phyloP scores from a whole-genome alignment of 1,139 yeast genomes.

The Lodderomyces beijingensis region DNA sequence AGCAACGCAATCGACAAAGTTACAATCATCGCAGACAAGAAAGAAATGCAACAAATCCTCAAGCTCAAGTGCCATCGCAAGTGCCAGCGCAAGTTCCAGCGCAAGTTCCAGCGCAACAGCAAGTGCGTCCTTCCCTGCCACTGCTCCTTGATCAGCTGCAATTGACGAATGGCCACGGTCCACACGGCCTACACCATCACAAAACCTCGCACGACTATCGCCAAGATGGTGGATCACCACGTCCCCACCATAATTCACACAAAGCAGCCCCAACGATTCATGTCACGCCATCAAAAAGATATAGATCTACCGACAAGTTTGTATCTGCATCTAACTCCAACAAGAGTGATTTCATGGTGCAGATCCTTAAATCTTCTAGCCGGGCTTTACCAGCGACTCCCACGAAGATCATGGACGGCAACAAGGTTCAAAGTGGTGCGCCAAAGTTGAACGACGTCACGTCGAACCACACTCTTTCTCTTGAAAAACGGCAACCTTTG shows the following conservation, averaged over 20 bases:
- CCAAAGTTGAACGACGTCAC: background rate
- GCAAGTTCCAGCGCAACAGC: slow-evolving; percentile 10
- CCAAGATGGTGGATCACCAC: too few species aligned
- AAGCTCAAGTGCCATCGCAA: background rate
- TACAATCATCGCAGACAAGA: too few species aligned
- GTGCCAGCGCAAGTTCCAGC: slow-evolving; percentile 6
- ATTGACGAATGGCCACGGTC: too few species aligned
- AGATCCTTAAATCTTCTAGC: slow-evolving; percentile 6
- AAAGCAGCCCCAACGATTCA: slow-evolving; percentile 1
- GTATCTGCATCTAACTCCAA: slow-evolving; percentile 13
- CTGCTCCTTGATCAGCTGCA: too few species aligned
- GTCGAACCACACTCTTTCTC: slow-evolving; percentile 2
- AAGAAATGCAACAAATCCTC: too few species aligned
- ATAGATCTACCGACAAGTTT: too few species aligned
- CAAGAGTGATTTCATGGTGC: slow-evolving; percentile 10
- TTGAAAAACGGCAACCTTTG: slow-evolving; percentile 7
- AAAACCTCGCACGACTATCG: too few species aligned
- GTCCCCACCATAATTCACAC: slow-evolving; percentile 4
- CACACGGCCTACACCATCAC: too few species aligned
- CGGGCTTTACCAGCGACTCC: slow-evolving; percentile 10
- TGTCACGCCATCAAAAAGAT: background rate
- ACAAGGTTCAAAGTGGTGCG: slow-evolving; percentile 9
- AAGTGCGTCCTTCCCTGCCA: too few species aligned
- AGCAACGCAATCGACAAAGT: too few species aligned
- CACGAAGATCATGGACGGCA: background rate